Base-by-base conservation (phyloP, 164 flowering plant species). In the Aristolochia contorta region DNA sequence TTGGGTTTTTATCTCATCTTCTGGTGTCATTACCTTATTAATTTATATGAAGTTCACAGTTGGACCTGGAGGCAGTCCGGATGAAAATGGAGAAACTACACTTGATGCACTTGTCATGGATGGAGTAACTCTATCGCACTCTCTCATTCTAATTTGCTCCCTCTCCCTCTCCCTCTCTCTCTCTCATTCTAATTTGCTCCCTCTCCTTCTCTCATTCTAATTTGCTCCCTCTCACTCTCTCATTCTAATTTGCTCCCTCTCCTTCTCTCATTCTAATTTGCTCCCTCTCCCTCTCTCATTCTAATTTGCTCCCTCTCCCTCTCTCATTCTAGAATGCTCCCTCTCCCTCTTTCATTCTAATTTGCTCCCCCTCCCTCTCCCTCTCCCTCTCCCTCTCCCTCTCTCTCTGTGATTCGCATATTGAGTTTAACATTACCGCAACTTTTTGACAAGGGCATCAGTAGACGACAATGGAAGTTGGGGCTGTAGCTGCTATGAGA, bases 51-150 rank as follows among this genome's bases (percentile, higher is more conserved):
- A 68, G 47, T 68, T 47, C 46, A 56, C 77, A 93, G 98, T 93
- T 76, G 98, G 98, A 45, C 98, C 98, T 37, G 98, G 98, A 72
- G 98, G 98, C 66, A 93, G 96, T 77, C 98, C 98, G 37, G 96
- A 93, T 79, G 97, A 93, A 77, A 84, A 89, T 71, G 98, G 96
- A 54, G 98, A 93, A 72, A 87, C 96, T 47, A 93, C 96, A 60
- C 75, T 89, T 45, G 98, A 93, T 77, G 98, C 98, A 32, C 52
- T 93, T 70, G 72, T 93, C 79, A 93, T 93, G 98, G 75, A 93
- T 68, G 98, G 94, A 91, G 98, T 93, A 82, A 69, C 23, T 14
- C 12, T 27, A n/a, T n/a, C n/a, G n/a, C n/a, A n/a, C 22, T 14
- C 32, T 20, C 23, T 62, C 43, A 6, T 10, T 37, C 43, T 37